Evolutionary conservation across 306 rosid species (phyloP), one percentile per base, ranked within the genome.

Genomic region (Cucurbita argyrosperma): DNA sequence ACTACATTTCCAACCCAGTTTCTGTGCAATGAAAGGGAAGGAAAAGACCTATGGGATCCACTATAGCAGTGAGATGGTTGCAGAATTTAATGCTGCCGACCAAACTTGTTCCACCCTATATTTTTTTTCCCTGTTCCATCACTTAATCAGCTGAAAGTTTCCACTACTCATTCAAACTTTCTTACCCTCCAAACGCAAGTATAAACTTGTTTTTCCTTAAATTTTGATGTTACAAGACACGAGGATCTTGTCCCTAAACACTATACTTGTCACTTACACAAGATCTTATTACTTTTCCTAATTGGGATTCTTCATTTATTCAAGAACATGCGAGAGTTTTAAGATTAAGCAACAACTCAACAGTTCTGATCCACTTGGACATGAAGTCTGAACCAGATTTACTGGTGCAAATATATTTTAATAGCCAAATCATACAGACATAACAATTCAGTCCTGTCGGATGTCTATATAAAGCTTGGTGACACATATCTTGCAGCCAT

Each of bases 1-100:
- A 18, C 76, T 63, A 62, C 69, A 77, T 62, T 60, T 59, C 54
- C 68, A 51, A 59, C 46, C 84, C 71, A 69, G 74, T 72, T 71
- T 75, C 57, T 82, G 74, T 77, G 63, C 61, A 59, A 57, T 76
- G 88, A 80, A 76, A 55, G 76, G 60, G 79, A 80, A 57, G 75
- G 81, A 63, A 78, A 83, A 59, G 69, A 67, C 71, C 40, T 58
- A 78, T 78, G 84, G 88, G 84, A 74, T 78, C 85, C 88, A 78
- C 84, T 75, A 23, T 49, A 46, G 81, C 77, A 77, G 81, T 76
- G 66, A 77, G 86, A 78, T 80, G 47, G 84, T 40, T 80, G 77
- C 81, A 68, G 79, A 82, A 80, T 85, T 85, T 57, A 85, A 82
- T 82, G 79, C 79, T 47, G 40, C 30, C 82, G 64, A 80, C 84